A percentile compares a stretch with the other conserved stretches of the same genome.
Conservation (phyloP, 108 stramenopile species). For the Schizochytrium sp. region DNA sequence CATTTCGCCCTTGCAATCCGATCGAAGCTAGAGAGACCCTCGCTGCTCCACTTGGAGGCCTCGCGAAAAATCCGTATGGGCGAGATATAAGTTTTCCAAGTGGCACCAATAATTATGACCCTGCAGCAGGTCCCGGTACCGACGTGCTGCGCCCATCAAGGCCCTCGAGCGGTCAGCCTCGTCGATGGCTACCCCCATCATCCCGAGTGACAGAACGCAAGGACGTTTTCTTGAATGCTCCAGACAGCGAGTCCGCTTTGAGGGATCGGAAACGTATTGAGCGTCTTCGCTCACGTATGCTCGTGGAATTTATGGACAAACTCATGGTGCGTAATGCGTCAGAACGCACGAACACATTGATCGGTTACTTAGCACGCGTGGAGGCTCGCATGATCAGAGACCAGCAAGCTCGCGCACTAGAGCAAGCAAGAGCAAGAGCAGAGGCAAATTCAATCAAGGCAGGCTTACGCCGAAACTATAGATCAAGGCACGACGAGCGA, state of each 20-base stretch:
- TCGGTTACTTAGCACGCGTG: conserved; percentile 29
- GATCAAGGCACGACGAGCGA: neutral
- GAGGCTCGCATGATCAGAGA: conserved; percentile 24
- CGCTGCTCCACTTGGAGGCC: neutral
- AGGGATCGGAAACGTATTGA: neutral
- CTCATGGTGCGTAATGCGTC: conserved; percentile 32
- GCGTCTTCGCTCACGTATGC: neutral
- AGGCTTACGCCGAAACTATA: neutral
- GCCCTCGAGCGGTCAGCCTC: neutral
- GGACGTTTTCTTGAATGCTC: conserved; percentile 21
- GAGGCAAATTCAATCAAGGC: neutral
- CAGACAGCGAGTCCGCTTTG: conserved; percentile 11
- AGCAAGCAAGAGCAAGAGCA: conserved; percentile 3
- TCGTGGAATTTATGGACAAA: conserved; percentile 16
- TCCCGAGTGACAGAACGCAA: neutral
- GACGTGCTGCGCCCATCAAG: neutral
- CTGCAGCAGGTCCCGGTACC: neutral
- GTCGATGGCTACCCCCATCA: neutral
- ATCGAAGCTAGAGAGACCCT: conserved; percentile 8
- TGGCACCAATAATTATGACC: neutral
- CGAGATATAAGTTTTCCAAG: conserved; percentile 1
- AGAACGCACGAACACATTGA: neutral
- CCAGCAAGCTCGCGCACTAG: conserved; percentile 14
- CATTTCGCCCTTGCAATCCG: conserved; percentile 28
- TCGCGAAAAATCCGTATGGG: conserved; percentile 10